phyloP scores from a whole-genome alignment of 768 basidiomycete genomes.

The Tylopilus balloui region DNA sequence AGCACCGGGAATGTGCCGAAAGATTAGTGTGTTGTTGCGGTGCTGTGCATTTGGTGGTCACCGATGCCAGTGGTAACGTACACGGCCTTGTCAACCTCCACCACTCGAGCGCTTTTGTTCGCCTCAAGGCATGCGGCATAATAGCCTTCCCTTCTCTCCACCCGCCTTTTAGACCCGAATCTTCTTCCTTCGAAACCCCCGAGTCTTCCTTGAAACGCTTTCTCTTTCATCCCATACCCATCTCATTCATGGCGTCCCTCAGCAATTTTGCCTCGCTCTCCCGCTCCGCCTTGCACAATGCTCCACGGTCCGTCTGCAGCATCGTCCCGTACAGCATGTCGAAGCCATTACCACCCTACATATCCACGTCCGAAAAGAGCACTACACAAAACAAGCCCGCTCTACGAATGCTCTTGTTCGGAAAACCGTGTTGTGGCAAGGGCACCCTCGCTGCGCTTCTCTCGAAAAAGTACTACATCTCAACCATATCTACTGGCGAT shows the following conservation, averaged over 20 bases:
- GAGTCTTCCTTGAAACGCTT: not conserved
- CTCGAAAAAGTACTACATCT: slow-evolving; percentile 68
- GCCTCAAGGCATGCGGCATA: slow-evolving; percentile 24
- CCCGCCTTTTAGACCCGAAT: not conserved
- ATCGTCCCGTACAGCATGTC: slow-evolving; percentile 21
- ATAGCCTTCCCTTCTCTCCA: slow-evolving; percentile 3
- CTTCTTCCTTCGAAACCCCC: not conserved
- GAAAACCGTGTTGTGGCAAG: slow-evolving; percentile 69
- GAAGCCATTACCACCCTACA: slow-evolving; percentile 46
- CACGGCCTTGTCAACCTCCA: slow-evolving; percentile 12
- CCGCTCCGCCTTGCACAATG: not conserved
- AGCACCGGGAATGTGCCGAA: too few species aligned
- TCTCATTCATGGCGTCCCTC: slow-evolving; percentile 6
- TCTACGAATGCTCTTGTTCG: slow-evolving; percentile 50
- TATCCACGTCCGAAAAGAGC: slow-evolving; percentile 18
- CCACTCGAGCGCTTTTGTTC: slow-evolving; percentile 14
- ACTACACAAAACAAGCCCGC: slow-evolving; percentile 24
- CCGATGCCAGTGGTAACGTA: not conserved
- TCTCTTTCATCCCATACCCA: not conserved
- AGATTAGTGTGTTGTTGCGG: too few species aligned
- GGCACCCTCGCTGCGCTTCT: slow-evolving; percentile 75
- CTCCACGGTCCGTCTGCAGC: slow-evolving; percentile 16
- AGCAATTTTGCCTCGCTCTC: not conserved
- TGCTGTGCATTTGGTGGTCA: too few species aligned
- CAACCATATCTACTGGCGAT: slow-evolving; percentile 79